Evolutionary conservation across 1,284 basidiomycete genomes (phyloP).

Genomic region (Pascua sp.): DNA sequence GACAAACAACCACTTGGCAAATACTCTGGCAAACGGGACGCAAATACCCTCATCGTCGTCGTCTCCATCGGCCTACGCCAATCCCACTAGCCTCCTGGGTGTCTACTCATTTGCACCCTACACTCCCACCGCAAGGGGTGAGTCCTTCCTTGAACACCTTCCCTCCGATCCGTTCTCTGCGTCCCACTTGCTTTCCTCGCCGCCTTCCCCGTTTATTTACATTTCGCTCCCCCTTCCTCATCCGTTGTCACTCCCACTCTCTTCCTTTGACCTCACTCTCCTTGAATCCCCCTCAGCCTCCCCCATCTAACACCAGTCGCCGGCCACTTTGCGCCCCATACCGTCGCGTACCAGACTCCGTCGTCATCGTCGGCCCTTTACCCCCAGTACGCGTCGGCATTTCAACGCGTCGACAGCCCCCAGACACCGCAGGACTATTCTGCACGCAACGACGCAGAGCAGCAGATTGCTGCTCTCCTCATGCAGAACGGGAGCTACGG

Average conservation of each 20-base stretch:
- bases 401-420: conserved; percentile 32
- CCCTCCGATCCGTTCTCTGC: too few species aligned
- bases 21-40: too few species aligned
- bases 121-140: conserved; percentile 46
- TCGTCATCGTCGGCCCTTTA: conserved; percentile 27
- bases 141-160: conserved; percentile 16
- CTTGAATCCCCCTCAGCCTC: not conserved
- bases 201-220: not conserved
- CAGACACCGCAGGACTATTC: conserved; percentile 27
- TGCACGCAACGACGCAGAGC: conserved; percentile 12
- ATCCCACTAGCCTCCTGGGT: conserved; percentile 38
- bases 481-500: conserved; percentile 6
- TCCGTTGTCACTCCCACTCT: too few species aligned
- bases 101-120: conserved; percentile 47
- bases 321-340: conserved; percentile 45
- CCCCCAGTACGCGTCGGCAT: conserved; percentile 32
- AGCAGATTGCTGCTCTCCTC: not conserved
- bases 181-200: not conserved
- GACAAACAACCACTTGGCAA: too few species aligned
- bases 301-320: conserved; percentile 32
- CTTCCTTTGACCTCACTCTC: too few species aligned
- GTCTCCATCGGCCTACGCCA: conserved; percentile 17
- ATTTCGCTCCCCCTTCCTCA: too few species aligned
- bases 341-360: conserved; percentile 31
- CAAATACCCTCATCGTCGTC: too few species aligned